phyloP scores from a whole-genome alignment of 1,284 basidiomycete species.

The Moesziomyces aphidis region DNA sequence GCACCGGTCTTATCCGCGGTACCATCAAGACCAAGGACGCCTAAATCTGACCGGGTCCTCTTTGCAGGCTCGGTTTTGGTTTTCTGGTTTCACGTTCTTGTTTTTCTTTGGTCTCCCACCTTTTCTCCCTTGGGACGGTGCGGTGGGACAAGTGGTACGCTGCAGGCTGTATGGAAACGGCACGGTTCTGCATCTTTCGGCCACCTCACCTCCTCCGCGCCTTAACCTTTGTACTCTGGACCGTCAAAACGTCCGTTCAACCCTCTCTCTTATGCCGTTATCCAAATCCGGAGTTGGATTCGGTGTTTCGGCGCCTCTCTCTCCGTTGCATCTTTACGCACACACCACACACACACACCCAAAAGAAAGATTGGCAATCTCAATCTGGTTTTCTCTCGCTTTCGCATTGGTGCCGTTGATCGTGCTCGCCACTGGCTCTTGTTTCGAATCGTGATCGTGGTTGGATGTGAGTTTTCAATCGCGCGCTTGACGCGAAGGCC shows the following conservation, averaged over 20 bases:
- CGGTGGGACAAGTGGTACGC: too few species aligned
- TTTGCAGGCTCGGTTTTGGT: background rate
- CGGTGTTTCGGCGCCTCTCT: background rate
- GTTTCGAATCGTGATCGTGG: background rate
- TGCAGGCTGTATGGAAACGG: conserved; percentile 2
- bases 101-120: background rate
- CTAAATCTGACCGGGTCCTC: conserved; percentile 19
- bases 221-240: conserved; percentile 1
- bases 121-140: background rate
- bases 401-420: background rate
- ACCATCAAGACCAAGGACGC: conserved; percentile 65
- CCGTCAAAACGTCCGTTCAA: background rate
- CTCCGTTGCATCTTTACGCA: background rate
- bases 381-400: conserved; percentile 14
- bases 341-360: conserved; percentile 9
- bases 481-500: too few species aligned
- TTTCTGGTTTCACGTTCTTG: background rate
- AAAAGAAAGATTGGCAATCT: conserved; percentile 31
- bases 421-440: background rate
- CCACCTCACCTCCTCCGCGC: background rate
- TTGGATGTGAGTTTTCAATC: too few species aligned
- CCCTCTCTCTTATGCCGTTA: conserved; percentile 16
- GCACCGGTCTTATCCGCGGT: conserved; percentile 68
- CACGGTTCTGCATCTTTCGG: background rate
- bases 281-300: background rate